Evolutionary conservation across 495 filamentous ascomycete genomes (phyloP), one percentile per base, ranked within the genome.

Genomic region (Hypoxylon subgilvum): DNA sequence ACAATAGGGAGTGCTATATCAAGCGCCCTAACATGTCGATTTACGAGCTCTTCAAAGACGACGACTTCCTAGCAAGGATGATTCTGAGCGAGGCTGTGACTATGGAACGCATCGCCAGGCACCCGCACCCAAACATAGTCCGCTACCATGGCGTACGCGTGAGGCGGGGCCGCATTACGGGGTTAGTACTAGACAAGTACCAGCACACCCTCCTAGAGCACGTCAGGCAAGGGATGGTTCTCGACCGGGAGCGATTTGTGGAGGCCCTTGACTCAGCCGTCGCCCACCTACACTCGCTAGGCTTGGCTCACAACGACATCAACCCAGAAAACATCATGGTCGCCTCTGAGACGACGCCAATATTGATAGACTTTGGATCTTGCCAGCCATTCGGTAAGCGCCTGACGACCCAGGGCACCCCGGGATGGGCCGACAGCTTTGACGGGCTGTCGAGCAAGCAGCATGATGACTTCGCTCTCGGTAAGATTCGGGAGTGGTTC

Each of bases 241-340:
- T 27, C 8, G 40, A 55, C 43, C 45, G 46, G 43, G 38, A 36
- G 36, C 47, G 35, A 23, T 71, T 74, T 46, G 62, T 69, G 52
- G 39, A 32, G 9, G 71, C 40, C 6, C 63, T 75, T 10, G 63
- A 71, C 41, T 67, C 63, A 8, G 68, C 64, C 19, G 61, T 76
- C 13, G 17, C 46, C 10, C 72, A 74, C 46, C 52, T 74, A 16
- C 73, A 74, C 46, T 18, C 43, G 1, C 47, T 59, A 16, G 69
- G 70, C n/a, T 63, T 71, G 36, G 73, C 70, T 14, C 76, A 79
- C 43, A 75, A 76, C 25, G 68, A 73, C 39, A 56, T 79, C 21
- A 65, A 63, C 12, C 74, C 74, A 3, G 31, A 44, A n/a, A 78
- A 79, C 51, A 69, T 78, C 30, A 49, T 78, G 41, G 49, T 78